Evolutionary conservation across 2,329 filamentous ascomycete species (phyloP), one percentile per base, ranked within the genome.

Genomic region (Colletotrichum simmondsii): DNA sequence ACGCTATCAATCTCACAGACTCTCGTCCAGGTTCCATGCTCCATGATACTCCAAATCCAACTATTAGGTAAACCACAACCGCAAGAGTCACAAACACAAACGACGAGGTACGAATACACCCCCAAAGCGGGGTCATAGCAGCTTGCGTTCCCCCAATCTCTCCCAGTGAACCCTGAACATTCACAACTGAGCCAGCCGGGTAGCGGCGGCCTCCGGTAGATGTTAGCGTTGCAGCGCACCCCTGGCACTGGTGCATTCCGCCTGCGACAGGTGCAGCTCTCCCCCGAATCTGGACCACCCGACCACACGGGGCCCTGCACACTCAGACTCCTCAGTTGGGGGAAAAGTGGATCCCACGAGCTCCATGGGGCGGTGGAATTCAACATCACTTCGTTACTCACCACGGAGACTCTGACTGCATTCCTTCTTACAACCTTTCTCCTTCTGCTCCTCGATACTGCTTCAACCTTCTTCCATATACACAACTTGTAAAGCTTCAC

Each of bases 161-260:
- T 19, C 42, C 42, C 42, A 49, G 42, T n/a, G 42, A 49, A 49
- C 42, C 42, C 37, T 42, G 37, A 42, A 42, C 37, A 42, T 16
- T 5, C 19, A 16, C 5, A 42, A 42, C 37, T 49, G 42, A 49
- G 19, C 42, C 60, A 16, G 28, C 61, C 70, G 70, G 70, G 70
- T 70, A 65, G 70, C 70, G 70, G 70, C 70, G 70, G 70, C 70
- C 56, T 72, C 66, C 70, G 70, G 66, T 59, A 70, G 70, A 57
- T 72, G 65, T 59, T 61, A 65, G 70, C 66, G 70, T 14, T 65
- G 66, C 37, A 63, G 42, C 49, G 32, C 62, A 60, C 46, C 58
- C 59, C 70, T 69, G 66, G 65, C 56, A 28, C 26, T 68, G 57
- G 64, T 62, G 68, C 70, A 69, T 69, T 72, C 59, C 65, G 65